Evolutionary conservation across 805 yeast species (phyloP), one percentile per base, ranked within the genome.

Genomic region (Isabelozyma rhagii): DNA sequence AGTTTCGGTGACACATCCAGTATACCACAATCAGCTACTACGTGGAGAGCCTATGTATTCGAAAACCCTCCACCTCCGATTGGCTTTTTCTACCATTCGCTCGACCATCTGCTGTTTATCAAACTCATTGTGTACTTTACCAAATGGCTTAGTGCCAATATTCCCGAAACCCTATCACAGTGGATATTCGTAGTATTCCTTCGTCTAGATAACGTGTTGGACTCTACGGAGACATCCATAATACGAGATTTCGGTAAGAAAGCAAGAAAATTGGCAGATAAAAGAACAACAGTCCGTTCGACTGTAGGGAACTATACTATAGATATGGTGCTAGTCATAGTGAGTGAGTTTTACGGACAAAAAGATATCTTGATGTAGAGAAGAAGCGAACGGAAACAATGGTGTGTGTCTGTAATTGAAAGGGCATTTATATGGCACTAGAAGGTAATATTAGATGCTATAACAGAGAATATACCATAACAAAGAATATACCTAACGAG

Each of bases 161-260:
- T 59, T 39, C 63, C 63, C 17, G 57, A 56, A 15, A 53, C 58
- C 28, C 49, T 71, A 9, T 62, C 68, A 2, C 57, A 55, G 48
- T 74, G 79, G 79, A 63, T 74, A 8, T 74, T 68, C 60, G 49
- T 55, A 15, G 49, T 67, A 8, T 60, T 74, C 39, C 52, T 71
- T 17, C 58, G 76, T 27, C 52, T 72, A n/a, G 78, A 73, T 53
- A 55, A 55, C 34, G 59, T 61, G 1, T 51, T 74, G 25, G 75
- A 72, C 36, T 58, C 60, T 25, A 60, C 57, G 44, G 78, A 74
- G 48, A 34, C 56, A 21, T 58, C 74, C 4, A 55, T 71, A 11
- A 57, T 74, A 18, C 59, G 78, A 29, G 72, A 65, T 7, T 59
- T 74, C 50, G 77, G 68, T 1, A 59, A 62, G 49, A 74, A 74